Conservation (phyloP, 345 rosid species). For the Mercurialis annua region DNA sequence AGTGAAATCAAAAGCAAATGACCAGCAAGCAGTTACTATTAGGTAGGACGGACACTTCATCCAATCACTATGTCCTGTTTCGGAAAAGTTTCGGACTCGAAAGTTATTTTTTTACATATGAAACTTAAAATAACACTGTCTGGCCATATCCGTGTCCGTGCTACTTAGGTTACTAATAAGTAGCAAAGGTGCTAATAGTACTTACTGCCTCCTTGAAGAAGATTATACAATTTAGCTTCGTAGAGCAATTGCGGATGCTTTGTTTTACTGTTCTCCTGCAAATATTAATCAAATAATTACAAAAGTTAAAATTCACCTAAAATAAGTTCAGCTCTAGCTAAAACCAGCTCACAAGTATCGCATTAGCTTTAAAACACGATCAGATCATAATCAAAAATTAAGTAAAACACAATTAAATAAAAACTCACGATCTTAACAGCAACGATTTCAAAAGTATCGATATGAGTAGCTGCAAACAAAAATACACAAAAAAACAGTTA, state of each 20-base stretch:
- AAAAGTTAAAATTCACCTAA: background rate
- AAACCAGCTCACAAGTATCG: background rate
- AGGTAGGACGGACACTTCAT: too few relatives aligned
- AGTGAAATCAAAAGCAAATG: too few relatives aligned
- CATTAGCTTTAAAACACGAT: background rate
- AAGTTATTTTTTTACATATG: too few relatives aligned
- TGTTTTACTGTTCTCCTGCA: constrained; percentile 75
- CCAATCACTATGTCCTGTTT: too few relatives aligned
- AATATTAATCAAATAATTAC: background rate
- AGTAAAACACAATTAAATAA: background rate
- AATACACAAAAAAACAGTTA: background rate
- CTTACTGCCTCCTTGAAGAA: constrained; percentile 92
- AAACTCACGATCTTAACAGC: constrained; percentile 90
- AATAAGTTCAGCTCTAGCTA: background rate
- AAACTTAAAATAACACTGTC: too few relatives aligned
- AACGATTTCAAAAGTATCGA: constrained; percentile 84
- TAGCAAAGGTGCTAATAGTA: background rate
- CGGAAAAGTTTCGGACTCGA: too few relatives aligned
- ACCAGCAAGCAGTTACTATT: too few relatives aligned
- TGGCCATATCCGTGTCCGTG: too few relatives aligned
- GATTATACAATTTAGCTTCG: constrained; percentile 76
- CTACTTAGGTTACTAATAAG: background rate
- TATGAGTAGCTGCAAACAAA: constrained; percentile 65
- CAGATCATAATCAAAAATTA: constrained; percentile 3
- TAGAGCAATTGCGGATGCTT: constrained; percentile 87